Conservation (phyloP, 2,329 filamentous ascomycete species). For the Curvularia sp. region DNA sequence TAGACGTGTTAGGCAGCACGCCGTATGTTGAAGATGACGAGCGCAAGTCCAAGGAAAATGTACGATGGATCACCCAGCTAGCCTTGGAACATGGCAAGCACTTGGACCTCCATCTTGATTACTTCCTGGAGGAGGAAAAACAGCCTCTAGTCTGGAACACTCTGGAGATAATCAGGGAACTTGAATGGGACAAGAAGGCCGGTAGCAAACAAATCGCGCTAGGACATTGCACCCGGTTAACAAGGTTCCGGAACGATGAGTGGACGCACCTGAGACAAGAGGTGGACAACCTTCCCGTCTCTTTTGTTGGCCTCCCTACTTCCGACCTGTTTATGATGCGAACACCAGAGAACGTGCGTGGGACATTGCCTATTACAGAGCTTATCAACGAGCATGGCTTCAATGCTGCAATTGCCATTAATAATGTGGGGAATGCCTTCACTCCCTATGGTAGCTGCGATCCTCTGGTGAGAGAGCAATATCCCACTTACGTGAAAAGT, state of each 20-base stretch:
- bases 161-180: constrained; percentile 58
- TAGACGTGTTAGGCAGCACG: constrained; percentile 71
- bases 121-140: constrained; percentile 63
- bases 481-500: background rate
- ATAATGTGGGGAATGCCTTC: constrained; percentile 78
- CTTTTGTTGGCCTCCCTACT: constrained; percentile 73
- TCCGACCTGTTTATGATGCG: constrained; percentile 78
- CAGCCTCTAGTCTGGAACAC: constrained; percentile 64
- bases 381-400: constrained; percentile 67
- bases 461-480: constrained; percentile 58
- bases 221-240: constrained; percentile 73
- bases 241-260: constrained; percentile 60
- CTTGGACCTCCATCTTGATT: constrained; percentile 76
- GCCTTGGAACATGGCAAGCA: constrained; percentile 62
- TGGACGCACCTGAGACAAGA: constrained; percentile 59
- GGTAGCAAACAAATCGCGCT: constrained; percentile 54
- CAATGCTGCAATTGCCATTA: constrained; percentile 69
- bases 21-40: constrained; percentile 70
- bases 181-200: constrained; percentile 57
- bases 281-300: constrained; percentile 65
- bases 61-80: constrained; percentile 67
- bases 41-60: constrained; percentile 62
- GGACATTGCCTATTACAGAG: constrained; percentile 67
- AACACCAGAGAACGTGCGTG: constrained; percentile 57
- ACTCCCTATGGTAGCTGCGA: constrained; percentile 74